phyloP scores from a whole-genome alignment of 805 yeast genomes.

The Nakazawaea ernobii region DNA sequence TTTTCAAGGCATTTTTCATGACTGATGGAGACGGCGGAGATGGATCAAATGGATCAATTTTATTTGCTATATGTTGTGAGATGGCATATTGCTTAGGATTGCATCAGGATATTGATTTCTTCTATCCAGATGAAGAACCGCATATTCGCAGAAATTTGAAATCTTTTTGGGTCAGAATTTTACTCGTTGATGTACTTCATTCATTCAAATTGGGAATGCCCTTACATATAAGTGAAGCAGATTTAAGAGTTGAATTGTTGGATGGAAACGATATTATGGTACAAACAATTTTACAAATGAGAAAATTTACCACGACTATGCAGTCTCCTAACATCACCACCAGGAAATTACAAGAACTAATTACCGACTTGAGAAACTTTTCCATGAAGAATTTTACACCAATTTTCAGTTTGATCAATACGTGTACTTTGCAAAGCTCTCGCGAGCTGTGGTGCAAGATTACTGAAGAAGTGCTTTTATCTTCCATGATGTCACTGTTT shows the following conservation, averaged over 20 bases:
- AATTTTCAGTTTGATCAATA: slow-evolving; percentile 14
- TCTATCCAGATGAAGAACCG: background rate
- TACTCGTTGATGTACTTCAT: slow-evolving; percentile 1
- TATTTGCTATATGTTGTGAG: background rate
- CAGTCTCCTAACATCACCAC: background rate
- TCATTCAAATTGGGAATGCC: slow-evolving; percentile 7
- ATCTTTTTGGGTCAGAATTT: slow-evolving; percentile 1
- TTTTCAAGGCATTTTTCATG: background rate
- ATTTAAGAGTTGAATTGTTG: background rate
- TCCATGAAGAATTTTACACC: slow-evolving; percentile 27
- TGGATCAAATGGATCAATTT: slow-evolving; percentile 1
- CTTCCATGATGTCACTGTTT: background rate
- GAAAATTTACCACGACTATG: background rate
- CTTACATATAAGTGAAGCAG: background rate
- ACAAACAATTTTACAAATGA: background rate
- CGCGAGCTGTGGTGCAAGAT: background rate
- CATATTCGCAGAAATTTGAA: background rate
- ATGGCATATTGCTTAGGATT: slow-evolving; percentile 1
- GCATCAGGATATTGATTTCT: slow-evolving; percentile 7
- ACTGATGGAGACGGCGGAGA: slow-evolving; percentile 12
- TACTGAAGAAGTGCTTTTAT: background rate
- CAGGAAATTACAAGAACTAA: slow-evolving; percentile 15
- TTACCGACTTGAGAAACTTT: slow-evolving; percentile 25
- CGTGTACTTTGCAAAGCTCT: background rate
- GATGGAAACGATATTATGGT: background rate